Base-by-base conservation (phyloP, 495 filamentous ascomycete species). In the Lindgomyces ingoldianus region DNA sequence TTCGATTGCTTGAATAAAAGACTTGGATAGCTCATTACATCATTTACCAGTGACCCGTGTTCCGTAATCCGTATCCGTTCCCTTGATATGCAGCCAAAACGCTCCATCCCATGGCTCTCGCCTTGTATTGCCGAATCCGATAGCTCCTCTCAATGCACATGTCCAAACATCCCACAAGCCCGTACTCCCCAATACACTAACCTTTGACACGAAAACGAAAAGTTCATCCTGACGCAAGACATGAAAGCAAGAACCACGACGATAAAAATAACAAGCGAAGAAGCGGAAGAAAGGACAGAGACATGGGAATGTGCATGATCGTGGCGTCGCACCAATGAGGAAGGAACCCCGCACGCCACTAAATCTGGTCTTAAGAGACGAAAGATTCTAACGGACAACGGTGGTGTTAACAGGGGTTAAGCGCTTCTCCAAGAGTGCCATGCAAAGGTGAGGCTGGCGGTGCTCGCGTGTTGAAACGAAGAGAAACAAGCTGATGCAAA, bases 261-360 rank as follows among this genome's bases (percentile, higher is more conserved):
- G 14, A 14, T 39, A 14, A 14, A 39, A 14, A 39, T 6, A 39
- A 39, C 6, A 39, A 14, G 6, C 33, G 33, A 39, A 39, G 33
- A 39, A 14, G 6, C 33, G 14, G 33, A 39, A 14, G 33, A 39
- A 39, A 14, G 33, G 6, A 6, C 6, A 6, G 33, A 14, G 14
- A 14, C 33, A 6, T 14, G 14, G 33, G 33, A 6, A 39, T 39
- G 6, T 3, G 42, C 59, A 44, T 25, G n/a, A 46, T 27, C 1
- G 46, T 39, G 53, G 53, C 52, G 61, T 64, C 21, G 44, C 27
- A 59, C 55, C 45, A 53, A 60, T 18, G 57, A 65, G 54, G 62
- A 52, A 65, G 24, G 1, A 59, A 24, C 54, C 45, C 62, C 62
- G 62, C 48, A 46, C 62, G 55, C 54, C 62, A 65, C 55, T 18